Evolutionary conservation across 352 stramenopile genomes (phyloP).

Genomic region (Phytophthora ohioensis): DNA sequence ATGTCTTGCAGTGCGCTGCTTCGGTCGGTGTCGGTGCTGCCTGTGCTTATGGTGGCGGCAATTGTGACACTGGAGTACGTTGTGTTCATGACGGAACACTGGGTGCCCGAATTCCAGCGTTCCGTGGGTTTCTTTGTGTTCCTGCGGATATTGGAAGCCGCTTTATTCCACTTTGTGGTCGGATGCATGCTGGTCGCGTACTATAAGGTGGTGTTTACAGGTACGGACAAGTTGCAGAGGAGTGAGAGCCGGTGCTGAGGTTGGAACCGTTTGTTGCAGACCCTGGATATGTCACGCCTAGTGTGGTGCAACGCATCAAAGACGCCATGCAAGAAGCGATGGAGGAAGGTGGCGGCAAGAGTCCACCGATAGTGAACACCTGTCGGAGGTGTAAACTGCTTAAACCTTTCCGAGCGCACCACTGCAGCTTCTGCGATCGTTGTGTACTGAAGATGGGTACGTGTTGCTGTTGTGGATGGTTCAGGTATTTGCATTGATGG

Average conservation of each 20-base stretch:
- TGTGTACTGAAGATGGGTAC: conserved; percentile 90
- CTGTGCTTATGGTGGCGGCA: conserved; percentile 65
- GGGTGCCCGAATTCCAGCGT: conserved; percentile 45
- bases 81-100: conserved; percentile 64
- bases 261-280: conserved; percentile 46
- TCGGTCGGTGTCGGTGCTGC: conserved; percentile 66
- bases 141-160: conserved; percentile 43
- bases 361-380: conserved; percentile 29
- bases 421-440: conserved; percentile 89
- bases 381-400: conserved; percentile 75
- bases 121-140: conserved; percentile 32
- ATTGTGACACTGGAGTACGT: conserved; percentile 79
- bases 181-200: conserved; percentile 65
- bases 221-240: conserved; percentile 33
- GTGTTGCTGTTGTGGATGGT: conserved; percentile 1
- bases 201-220: conserved; percentile 79
- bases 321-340: conserved; percentile 72
- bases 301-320: conserved; percentile 64
- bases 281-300: conserved; percentile 79
- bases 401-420: conserved; percentile 85
- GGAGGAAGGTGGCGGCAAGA: conserved; percentile 48
- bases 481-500: conserved; percentile 6
- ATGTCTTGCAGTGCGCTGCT: conserved; percentile 55
- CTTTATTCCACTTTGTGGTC: conserved; percentile 71
- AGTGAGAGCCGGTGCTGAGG: not conserved